Base-by-base conservation (phyloP, 75 land plant genomes). In the Selaginella tamariscina region DNA sequence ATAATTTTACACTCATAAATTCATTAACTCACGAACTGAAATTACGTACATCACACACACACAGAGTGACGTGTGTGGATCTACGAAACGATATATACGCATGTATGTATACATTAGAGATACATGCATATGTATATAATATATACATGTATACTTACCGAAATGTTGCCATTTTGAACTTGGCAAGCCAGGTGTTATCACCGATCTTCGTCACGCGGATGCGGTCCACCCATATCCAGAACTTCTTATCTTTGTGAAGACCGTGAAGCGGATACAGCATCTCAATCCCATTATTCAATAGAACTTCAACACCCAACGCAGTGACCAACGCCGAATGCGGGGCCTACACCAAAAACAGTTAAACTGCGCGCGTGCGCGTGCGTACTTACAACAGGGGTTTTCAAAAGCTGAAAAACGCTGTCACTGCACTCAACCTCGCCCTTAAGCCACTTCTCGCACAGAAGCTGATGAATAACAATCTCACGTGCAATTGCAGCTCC, bases 391-490 rank as follows among this genome's bases (percentile, higher is more conserved):
- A 79, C 70, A 44, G 63, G 24, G 67, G 65, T 75, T 69, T 84
- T 86, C 66, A 94, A 67, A 33, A 56, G 66, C 31, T 75, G 63
- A 32, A 85, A 56, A 32, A 66, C 65, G 24, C 26, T 33, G 31
- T 80, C 81, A 33, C 63, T 73, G 24, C 81, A 73, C 21, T 85
- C 85, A 69, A 85, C 62, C 63, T 89, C 96, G 32, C 83, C 88
- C 30, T 80, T 81, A 33, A 82, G 77, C 98, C 98, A 94, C 72
- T 78, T 80, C 73, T 94, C 96, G 69, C 77, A 83, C 22, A 85
- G 76, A 76, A 89, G 70, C 70, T 83, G 84, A 70, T 85, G 84
- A 39, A 81, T 85, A 56, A 90, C 96, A 27, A 94, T 65, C 75
- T 80, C 88, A 72, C 78, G 75, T 27, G 79, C 69, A 56, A 72